Evolutionary conservation across 106 monocot genomes (phyloP), one percentile per base, ranked within the genome.

Genomic region (Gastrodia elata): DNA sequence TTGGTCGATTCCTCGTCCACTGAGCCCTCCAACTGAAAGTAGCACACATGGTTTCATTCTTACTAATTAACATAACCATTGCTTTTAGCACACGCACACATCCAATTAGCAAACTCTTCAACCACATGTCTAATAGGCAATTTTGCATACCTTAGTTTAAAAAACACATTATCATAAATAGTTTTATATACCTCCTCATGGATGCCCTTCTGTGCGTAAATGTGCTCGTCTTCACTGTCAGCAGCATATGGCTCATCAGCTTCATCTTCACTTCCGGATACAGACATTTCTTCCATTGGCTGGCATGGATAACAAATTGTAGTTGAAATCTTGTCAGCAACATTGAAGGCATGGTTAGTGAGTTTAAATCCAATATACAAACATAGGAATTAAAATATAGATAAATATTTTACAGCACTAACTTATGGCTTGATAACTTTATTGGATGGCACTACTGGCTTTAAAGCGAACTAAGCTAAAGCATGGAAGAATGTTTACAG

Each of bases 1-100:
- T 98, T 87, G 5, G 88, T 93, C 4, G 93, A 98, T 44, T 84
- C 79, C 68, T 98, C 97, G 38, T 98, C 97, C 0, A 98, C 93
- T 42, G 97, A 98, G 20, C 97, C 97, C 81, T 89, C 90, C 77
- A 88, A 85, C 93, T 90, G 80, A 2, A 57, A 34, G 22, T 38
- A 33, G 20, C 2, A 48, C n/a, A n/a, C n/a, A n/a, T n/a, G n/a
- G n/a, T n/a, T n/a, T n/a, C n/a, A n/a, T n/a, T n/a, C n/a, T n/a
- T n/a, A n/a, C n/a, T n/a, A n/a, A n/a, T n/a, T n/a, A n/a, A n/a
- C n/a, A n/a, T n/a, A n/a, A n/a, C n/a, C n/a, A n/a, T n/a, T n/a
- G n/a, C n/a, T n/a, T n/a, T n/a, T n/a, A n/a, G n/a, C n/a, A n/a
- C n/a, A n/a, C n/a, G n/a, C n/a, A n/a, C n/a, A n/a, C n/a, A 44